Base-by-base conservation (phyloP, 163 green algal genomes). In the Chloromonas sp. region DNA sequence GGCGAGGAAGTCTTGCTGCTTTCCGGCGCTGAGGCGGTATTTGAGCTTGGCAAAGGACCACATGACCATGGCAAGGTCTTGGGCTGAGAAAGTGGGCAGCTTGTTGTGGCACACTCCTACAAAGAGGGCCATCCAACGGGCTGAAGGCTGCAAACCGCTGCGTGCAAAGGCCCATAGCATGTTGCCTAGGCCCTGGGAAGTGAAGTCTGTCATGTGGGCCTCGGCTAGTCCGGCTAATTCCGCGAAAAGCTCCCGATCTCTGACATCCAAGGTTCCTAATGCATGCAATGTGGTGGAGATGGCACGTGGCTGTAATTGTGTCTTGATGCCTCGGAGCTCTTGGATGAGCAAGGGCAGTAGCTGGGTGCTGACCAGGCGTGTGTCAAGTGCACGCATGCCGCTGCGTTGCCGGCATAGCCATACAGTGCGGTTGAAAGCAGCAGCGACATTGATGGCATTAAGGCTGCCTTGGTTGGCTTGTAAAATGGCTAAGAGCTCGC, bases 111-210 rank as follows among this genome's bases (percentile, higher is more conserved):
- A 59, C 2, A 60, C 62, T 5, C 36, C 60, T 2, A 88, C 82
- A 60, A 81, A 66, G 0, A 2, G 3, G 13, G 85, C 83, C 87
- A 90, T 88, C 87, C 86, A 89, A 2, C 81, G 62, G 1, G 86
- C 61, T 2, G 86, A n/a, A 1, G 86, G 84, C 84, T 86, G 84
- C 82, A 85, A 81, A 13, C 57, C 81, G 57, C 81, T 82, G 81
- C 81, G 74, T 60, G 84, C 84, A 60, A 90, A 83, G 0, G 88
- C 70, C 88, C 88, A 91, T 79, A 91, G 61, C 78, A 91, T 81
- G 66, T 86, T 87, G 61, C 77, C 60, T 13, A 91, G 82, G 79
- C 88, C 82, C n/a, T 85, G 77, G 2, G 61, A 62, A 3, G 62
- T 82, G 60, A 87, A 62, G 57, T 81, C 79, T 15, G 8, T 59